Evolutionary conservation across 768 basidiomycete species (phyloP).

Genomic region (Mycena crocata): DNA sequence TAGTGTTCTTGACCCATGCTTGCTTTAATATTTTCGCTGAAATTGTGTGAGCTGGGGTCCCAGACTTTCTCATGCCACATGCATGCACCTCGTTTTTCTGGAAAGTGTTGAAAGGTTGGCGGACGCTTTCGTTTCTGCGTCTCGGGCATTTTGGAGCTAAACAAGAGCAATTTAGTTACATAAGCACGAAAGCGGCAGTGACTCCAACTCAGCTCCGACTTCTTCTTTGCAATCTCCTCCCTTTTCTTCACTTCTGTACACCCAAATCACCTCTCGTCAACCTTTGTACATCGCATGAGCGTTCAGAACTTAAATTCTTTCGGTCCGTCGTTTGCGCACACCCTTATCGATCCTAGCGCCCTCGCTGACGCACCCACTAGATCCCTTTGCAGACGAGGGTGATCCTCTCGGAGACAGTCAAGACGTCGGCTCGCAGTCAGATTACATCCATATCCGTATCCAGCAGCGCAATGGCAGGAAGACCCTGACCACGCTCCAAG

Average conservation of each 20-base stretch:
- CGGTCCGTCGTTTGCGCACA: slow-evolving; percentile 59
- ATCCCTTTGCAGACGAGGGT: slow-evolving; percentile 96
- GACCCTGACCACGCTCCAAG: slow-evolving; percentile 97
- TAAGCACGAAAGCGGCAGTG: background rate
- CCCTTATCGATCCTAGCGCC: slow-evolving; percentile 36
- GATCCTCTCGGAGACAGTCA: slow-evolving; percentile 80
- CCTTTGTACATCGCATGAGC: slow-evolving; percentile 85
- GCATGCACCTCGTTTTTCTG: slow-evolving; percentile 67
- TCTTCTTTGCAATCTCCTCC: slow-evolving; percentile 34
- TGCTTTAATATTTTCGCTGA: slow-evolving; percentile 85
- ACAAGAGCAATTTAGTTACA: slow-evolving; percentile 23
- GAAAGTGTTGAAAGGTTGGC: slow-evolving; percentile 78
- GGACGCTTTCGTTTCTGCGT: slow-evolving; percentile 66
- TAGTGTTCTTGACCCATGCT: slow-evolving; percentile 81
- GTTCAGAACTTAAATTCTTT: slow-evolving; percentile 90
- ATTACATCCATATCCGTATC: slow-evolving; percentile 96
- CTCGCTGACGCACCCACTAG: slow-evolving; percentile 51
- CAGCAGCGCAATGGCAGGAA: slow-evolving; percentile 99
- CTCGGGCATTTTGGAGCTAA: slow-evolving; percentile 36
- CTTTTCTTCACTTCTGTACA: slow-evolving; percentile 44
- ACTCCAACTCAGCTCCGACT: slow-evolving; percentile 15
- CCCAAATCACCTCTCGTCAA: slow-evolving; percentile 59
- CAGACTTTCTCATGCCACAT: slow-evolving; percentile 25
- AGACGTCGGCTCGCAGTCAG: slow-evolving; percentile 84
- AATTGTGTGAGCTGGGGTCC: slow-evolving; percentile 12